These are phyloP conservation scores for Ophiostoma himal-ulmi DNA, from an alignment of 2,329 filamentous ascomycete species.

Conservation along the genomic window DNA sequence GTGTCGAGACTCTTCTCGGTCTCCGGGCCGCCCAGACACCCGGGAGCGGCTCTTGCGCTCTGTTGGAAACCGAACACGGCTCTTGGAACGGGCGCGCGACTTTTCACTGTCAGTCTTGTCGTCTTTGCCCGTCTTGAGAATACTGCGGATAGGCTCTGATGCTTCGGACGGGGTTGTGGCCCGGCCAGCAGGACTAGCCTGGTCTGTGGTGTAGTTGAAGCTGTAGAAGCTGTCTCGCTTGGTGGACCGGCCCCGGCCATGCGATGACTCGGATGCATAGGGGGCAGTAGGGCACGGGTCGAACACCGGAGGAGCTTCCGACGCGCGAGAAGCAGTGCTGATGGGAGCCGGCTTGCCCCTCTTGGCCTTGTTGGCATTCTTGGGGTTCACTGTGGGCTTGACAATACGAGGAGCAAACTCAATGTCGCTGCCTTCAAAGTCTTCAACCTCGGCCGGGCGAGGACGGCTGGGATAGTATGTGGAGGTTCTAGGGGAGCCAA, in stretches of 20 bases:
- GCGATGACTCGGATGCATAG: background rate
- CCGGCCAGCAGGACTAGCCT: background rate
- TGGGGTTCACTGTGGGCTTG: background rate
- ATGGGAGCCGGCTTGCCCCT: background rate
- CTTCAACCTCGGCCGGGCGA: background rate
- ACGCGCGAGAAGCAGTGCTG: background rate
- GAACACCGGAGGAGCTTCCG: background rate
- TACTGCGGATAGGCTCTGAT: background rate
- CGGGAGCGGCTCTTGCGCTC: background rate
- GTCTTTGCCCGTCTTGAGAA: background rate
- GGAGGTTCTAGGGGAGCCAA: background rate
- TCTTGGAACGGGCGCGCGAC: background rate
- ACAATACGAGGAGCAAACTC: constrained; percentile 4
- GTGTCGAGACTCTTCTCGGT: background rate
- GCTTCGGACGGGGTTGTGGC: background rate
- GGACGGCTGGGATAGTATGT: background rate
- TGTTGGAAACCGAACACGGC: background rate
- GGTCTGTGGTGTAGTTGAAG: background rate
- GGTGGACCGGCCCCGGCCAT: background rate
- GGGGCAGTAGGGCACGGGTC: background rate
- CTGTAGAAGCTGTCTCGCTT: background rate
- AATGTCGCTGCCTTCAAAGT: background rate
- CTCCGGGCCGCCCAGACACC: no score
- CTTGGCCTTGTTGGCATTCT: background rate
- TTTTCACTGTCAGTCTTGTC: background rate